phyloP scores from a whole-genome alignment of 139 green algal genomes.

The Tetraselmis striata region DNA sequence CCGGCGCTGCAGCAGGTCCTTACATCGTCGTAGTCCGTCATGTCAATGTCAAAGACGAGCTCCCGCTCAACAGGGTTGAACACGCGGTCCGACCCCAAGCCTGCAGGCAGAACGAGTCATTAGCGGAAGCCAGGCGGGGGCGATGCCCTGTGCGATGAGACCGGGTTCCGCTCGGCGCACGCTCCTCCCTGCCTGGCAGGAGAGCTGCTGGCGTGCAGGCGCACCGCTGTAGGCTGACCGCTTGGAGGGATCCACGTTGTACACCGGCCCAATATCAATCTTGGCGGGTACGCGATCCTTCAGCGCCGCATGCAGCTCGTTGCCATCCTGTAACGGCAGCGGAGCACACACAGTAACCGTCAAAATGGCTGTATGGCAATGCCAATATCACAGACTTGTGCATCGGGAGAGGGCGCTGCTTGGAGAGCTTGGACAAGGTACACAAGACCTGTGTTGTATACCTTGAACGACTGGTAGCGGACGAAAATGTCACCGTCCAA shows the following conservation, averaged over 20 bases:
- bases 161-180: too few species aligned
- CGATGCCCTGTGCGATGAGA: too few species aligned
- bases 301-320: constrained; percentile 66
- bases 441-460: too few species aligned
- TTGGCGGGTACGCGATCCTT: constrained; percentile 73
- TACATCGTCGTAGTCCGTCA: constrained; percentile 98
- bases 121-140: too few species aligned
- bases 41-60: constrained; percentile 97
- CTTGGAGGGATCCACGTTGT: constrained; percentile 83
- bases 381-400: too few species aligned
- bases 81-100: constrained; percentile 18
- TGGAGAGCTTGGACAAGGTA: too few species aligned
- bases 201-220: too few species aligned
- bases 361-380: too few species aligned
- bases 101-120: too few species aligned
- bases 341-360: too few species aligned
- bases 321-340: constrained; percentile 70
- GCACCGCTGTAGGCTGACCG: constrained; percentile 49
- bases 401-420: too few species aligned
- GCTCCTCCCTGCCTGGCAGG: too few species aligned
- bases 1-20: constrained; percentile 79
- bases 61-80: constrained; percentile 87
- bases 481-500: constrained; percentile 95
- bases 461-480: constrained; percentile 96
- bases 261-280: constrained; percentile 97